A percentile compares a stretch with the other conserved stretches of the same genome.
phyloP scores from a whole-genome alignment of 208 protist genomes.

The Entamoeba invadens region DNA sequence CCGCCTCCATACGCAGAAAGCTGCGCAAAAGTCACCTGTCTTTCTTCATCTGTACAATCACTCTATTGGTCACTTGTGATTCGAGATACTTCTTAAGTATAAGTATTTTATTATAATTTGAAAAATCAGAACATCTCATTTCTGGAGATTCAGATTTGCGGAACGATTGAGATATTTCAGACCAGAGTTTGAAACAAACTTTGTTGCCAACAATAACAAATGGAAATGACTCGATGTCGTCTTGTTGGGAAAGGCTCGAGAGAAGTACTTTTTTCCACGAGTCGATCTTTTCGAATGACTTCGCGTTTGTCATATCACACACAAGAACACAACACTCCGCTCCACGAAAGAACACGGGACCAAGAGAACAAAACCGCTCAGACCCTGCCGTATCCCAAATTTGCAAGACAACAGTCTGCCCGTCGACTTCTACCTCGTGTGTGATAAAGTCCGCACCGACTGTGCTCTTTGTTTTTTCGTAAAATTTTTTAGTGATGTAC shows the following conservation, averaged over 20 bases:
- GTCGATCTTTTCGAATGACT: constrained; percentile 34
- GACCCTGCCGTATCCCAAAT: constrained; percentile 66
- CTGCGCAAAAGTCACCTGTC: not conserved
- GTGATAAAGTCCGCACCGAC: constrained; percentile 50
- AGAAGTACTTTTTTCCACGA: constrained; percentile 35
- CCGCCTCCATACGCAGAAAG: not conserved
- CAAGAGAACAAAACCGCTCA: constrained; percentile 91
- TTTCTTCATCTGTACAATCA: not conserved
- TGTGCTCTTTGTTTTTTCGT: constrained; percentile 22
- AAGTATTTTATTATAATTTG: no score
- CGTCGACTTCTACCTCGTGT: constrained; percentile 38
- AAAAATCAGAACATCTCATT: no score
- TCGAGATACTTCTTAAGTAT: no score
- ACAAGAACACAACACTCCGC: constrained; percentile 82
- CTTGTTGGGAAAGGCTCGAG: not conserved
- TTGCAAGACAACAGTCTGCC: constrained; percentile 23
- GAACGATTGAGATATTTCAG: no score
- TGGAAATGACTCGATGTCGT: constrained; percentile 31
- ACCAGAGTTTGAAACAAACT: no score
- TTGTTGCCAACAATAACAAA: constrained; percentile 46
- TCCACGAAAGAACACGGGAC: constrained; percentile 92
- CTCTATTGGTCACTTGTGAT: no score
- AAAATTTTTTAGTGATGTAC: constrained; percentile 2
- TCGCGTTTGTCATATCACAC: constrained; percentile 37
- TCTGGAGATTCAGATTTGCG: no score